Conservation (phyloP, 495 filamentous ascomycete genomes). For the Astrothelium macrocarpum region DNA sequence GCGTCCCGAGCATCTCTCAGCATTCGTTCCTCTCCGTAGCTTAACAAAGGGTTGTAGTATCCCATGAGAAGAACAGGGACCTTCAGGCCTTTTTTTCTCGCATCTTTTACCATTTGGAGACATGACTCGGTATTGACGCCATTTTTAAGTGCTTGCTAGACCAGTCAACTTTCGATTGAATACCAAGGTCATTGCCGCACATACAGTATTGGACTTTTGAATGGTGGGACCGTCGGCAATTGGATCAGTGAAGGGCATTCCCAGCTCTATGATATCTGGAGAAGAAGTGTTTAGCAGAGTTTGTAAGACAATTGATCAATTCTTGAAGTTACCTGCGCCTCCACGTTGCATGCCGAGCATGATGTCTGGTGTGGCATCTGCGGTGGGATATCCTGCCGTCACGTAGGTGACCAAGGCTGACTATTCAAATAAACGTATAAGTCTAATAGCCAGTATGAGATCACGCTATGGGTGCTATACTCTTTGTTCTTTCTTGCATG, state of each 20-base stretch:
- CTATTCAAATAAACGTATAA: constrained; percentile 31
- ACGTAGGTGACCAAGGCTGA: constrained; percentile 89
- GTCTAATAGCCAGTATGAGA: constrained; percentile 8
- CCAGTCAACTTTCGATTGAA: background rate
- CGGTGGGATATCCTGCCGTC: constrained; percentile 86
- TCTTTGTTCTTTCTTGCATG: constrained; percentile 65
- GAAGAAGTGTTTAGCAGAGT: background rate
- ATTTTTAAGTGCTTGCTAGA: constrained; percentile 62
- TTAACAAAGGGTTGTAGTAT: constrained; percentile 93
- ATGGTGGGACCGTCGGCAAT: constrained; percentile 35
- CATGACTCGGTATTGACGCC: constrained; percentile 72
- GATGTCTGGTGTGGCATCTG: constrained; percentile 70
- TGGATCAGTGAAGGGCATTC: constrained; percentile 93
- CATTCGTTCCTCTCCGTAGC: constrained; percentile 85
- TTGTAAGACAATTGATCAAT: constrained; percentile 13
- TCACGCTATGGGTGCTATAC: constrained; percentile 35
- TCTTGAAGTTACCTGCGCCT: constrained; percentile 60
- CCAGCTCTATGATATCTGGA: constrained; percentile 71
- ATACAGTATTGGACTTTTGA: constrained; percentile 52
- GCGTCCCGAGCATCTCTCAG: constrained; percentile 75
- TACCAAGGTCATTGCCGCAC: background rate
- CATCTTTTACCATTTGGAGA: constrained; percentile 68
- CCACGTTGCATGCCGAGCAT: constrained; percentile 85
- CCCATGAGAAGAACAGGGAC: constrained; percentile 91
- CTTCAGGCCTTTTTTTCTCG: constrained; percentile 62